phyloP scores from a whole-genome alignment of 2,329 filamentous ascomycete species.

The Pseudogymnoascus sp. region DNA sequence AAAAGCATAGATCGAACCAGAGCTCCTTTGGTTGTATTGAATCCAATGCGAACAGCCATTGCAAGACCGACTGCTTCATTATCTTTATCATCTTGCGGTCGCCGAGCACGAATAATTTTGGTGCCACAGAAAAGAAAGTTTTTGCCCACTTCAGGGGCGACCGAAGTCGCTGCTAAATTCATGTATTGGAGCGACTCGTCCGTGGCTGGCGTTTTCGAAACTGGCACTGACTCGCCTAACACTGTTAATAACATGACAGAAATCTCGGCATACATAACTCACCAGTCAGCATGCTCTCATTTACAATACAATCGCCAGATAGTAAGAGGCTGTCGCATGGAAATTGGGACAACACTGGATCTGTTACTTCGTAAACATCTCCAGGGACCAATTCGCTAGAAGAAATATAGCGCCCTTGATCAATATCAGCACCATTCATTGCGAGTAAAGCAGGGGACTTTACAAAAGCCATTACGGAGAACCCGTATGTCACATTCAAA shows the following conservation, averaged over 20 bases:
- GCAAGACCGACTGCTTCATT: slow-evolving; percentile 88
- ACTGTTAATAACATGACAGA: slow-evolving; percentile 16
- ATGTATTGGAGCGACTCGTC: slow-evolving; percentile 71
- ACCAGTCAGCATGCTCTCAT: slow-evolving; percentile 95
- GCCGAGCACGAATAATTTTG: slow-evolving; percentile 83
- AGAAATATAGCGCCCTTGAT: slow-evolving; percentile 67
- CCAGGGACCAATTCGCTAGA: slow-evolving; percentile 88
- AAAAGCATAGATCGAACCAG: slow-evolving; percentile 97
- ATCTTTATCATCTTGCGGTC: slow-evolving; percentile 76
- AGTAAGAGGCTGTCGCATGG: slow-evolving; percentile 88
- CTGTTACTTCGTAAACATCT: slow-evolving; percentile 93
- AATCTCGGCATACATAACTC: slow-evolving; percentile 16
- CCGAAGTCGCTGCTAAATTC: slow-evolving; percentile 71
- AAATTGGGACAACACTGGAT: slow-evolving; percentile 79
- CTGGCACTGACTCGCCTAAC: slow-evolving; percentile 83
- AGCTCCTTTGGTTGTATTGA: slow-evolving; percentile 95
- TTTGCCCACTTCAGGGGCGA: slow-evolving; percentile 74
- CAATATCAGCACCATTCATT: background rate
- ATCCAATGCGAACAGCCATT: slow-evolving; percentile 87
- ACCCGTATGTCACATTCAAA: slow-evolving; percentile 96
- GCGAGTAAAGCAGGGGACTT: slow-evolving; percentile 23
- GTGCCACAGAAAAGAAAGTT: slow-evolving; percentile 94
- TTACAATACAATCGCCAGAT: slow-evolving; percentile 94
- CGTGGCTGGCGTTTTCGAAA: slow-evolving; percentile 80
- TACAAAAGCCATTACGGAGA: slow-evolving; percentile 87